Evolutionary conservation across 805 yeast genomes (phyloP).

Genomic region (Cephaloascus fragrans): DNA sequence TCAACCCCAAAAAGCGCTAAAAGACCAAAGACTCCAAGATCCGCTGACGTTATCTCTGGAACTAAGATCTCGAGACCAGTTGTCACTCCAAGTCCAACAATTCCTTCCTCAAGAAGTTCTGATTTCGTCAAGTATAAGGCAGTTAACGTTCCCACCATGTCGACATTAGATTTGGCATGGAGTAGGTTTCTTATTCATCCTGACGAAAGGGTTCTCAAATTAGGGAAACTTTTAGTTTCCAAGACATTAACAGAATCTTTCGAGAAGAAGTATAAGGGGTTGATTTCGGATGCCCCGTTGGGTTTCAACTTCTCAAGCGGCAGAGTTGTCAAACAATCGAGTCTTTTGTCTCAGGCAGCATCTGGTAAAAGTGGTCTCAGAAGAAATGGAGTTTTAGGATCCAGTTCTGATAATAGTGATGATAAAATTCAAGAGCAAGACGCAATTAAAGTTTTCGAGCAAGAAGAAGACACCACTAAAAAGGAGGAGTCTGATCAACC

Average conservation of each 20-base stretch:
- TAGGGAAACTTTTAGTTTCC: conserved; percentile 42
- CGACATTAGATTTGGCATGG: conserved; percentile 53
- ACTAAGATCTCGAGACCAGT: conserved; percentile 48
- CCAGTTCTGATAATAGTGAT: neutral
- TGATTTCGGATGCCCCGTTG: conserved; percentile 49
- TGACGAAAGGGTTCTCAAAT: conserved; percentile 52
- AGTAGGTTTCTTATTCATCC: conserved; percentile 37
- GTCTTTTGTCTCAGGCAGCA: conserved; percentile 22
- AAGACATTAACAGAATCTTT: conserved; percentile 35
- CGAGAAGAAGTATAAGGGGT: conserved; percentile 49
- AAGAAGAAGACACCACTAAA: neutral
- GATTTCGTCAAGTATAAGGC: conserved; percentile 5
- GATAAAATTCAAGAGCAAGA: neutral
- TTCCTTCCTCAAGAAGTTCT: conserved; percentile 4
- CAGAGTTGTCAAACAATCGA: neutral
- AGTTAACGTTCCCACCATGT: conserved; percentile 32
- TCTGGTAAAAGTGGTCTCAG: conserved; percentile 33
- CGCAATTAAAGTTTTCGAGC: neutral
- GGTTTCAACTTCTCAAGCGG: conserved; percentile 34
- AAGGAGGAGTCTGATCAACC: too few relatives aligned
- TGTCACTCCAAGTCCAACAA: conserved; percentile 12
- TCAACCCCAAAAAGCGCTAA: conserved; percentile 1
- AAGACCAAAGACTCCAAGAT: conserved; percentile 7
- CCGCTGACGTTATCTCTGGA: conserved; percentile 42
- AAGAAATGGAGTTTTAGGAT: conserved; percentile 2